These are phyloP conservation scores for Helotiales sp. DNA, from an alignment of 2,329 filamentous ascomycete species.

Conservation along the genomic window DNA sequence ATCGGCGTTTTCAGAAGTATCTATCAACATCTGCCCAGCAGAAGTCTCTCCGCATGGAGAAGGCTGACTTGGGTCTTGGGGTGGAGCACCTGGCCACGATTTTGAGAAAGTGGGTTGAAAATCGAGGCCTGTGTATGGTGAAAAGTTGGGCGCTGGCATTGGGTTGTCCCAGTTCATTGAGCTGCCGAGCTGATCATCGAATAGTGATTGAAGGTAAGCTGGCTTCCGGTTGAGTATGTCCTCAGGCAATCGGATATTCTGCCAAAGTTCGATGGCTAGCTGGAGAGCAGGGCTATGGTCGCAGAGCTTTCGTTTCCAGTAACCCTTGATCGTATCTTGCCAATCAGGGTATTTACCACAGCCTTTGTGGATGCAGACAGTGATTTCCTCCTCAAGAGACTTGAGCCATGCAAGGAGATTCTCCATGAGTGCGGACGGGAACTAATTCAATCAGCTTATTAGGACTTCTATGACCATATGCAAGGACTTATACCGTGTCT, in stretches of 20 bases:
- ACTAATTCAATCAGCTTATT: neutral
- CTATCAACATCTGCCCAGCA: neutral
- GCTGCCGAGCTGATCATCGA: neutral
- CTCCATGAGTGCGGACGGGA: neutral
- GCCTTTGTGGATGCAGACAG: neutral
- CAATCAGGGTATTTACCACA: neutral
- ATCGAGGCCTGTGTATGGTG: neutral
- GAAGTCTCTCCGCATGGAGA: neutral
- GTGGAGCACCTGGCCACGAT: neutral
- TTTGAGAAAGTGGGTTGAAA: no score
- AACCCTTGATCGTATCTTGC: neutral
- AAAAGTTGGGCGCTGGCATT: neutral
- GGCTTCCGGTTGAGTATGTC: neutral
- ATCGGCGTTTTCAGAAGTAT: neutral
- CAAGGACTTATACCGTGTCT: neutral
- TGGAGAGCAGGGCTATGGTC: neutral
- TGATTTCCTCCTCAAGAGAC: neutral
- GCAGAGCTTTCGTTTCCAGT: neutral
- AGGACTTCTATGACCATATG: neutral
- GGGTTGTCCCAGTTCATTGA: neutral
- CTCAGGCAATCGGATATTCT: neutral
- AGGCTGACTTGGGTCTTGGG: neutral
- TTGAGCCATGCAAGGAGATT: neutral
- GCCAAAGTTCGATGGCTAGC: neutral
- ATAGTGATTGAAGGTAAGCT: no score